Base-by-base conservation (phyloP, 2,329 filamentous ascomycete species). In the Penicillium sp. region DNA sequence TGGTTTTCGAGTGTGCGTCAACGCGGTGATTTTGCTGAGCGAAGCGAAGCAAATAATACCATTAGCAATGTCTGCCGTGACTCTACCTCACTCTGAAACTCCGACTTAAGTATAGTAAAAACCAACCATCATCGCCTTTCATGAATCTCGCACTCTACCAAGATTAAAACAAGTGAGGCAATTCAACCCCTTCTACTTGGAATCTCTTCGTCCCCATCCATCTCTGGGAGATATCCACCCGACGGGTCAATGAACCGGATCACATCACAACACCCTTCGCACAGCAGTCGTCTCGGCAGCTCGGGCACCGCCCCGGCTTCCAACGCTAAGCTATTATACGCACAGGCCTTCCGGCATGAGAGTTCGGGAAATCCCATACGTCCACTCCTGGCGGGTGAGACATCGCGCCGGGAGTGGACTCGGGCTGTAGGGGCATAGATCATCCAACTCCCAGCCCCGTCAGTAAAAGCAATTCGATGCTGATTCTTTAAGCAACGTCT, bases 271-370 rank as follows among this genome's bases (percentile, higher is more conserved):
- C 37, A 16, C 39, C 16, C 34, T 35, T 16, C 47, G 51, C 53
- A 36, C 55, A 55, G 53, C 50, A 55, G 54, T 35, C 19, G 11
- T 10, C 6, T 49, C 49, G 57, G 51, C 53, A 59, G 41, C 37
- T 43, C 45, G 38, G 29, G 30, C 16, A 13, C 33, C 37, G 40
- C 47, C 38, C 29, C 18, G 35, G 46, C 29, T 22, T 45, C 8
- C 18, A 28, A 25, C 18, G 31, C 12, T 16, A 4, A 28, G 28
- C 4, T n/a, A n/a, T 46, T n/a, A n/a, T 46, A 36, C 14, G 37
- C 50, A 46, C 45, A 6, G 3, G 19, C 36, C 6, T 7, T 12
- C 46, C 53, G 55, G 51, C 53, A 54, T 48, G 25, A 14, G 19
- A 38, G 8, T 12, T 58, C 55, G 55, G 57, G 53, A 54, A 33